Base-by-base conservation (phyloP, 2,329 filamentous ascomycete genomes). In the Aspergillus cejpii region DNA sequence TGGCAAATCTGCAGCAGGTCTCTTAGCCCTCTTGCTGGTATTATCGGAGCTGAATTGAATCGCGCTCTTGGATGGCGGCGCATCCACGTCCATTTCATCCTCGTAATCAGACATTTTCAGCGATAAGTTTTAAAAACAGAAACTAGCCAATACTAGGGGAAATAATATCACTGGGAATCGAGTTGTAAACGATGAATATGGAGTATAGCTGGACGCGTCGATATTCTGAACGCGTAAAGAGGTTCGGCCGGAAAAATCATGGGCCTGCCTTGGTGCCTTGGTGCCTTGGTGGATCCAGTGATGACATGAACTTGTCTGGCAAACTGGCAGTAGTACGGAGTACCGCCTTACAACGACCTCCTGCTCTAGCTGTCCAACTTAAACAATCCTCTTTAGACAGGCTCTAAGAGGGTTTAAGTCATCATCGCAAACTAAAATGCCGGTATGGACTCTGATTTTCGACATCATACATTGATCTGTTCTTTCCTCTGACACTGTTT, bases 1-100 rank as follows among this genome's bases (percentile, higher is more conserved):
- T 0, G 92, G 92, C 39, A 98, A 74, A 64, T 98, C 95, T 29
- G 91, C 91, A 38, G 87, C 87, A 58, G 85, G 91, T 59, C 89
- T 80, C 71, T 97, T 97, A 64, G 91, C 90, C 68, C 96, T 95
- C 52, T 77, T 69, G 53, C 70, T 75, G 12, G 76, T 80, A 55
- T 81, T 80, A 51, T 86, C 82, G 20, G 87, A 84, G 44, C 82
- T 85, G 69, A 96, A 96, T 45, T 75, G 69, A 41, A 84, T 73
- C 1, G 71, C 63, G 47, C 69, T 67, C 53, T 75, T 72, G 48
- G 71, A 69, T 23, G 69, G 68, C 42, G 51, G 47, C 19, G 70
- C 75, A 69, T 85, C 83, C 41, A 85, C 67, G 54, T 86, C 83
- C 79, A 87, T 85, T 51, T 81, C 79, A 69, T 85, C 82, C 45